phyloP scores from a whole-genome alignment of 139 green algal genomes.

The Chlamydomonas incerta region DNA sequence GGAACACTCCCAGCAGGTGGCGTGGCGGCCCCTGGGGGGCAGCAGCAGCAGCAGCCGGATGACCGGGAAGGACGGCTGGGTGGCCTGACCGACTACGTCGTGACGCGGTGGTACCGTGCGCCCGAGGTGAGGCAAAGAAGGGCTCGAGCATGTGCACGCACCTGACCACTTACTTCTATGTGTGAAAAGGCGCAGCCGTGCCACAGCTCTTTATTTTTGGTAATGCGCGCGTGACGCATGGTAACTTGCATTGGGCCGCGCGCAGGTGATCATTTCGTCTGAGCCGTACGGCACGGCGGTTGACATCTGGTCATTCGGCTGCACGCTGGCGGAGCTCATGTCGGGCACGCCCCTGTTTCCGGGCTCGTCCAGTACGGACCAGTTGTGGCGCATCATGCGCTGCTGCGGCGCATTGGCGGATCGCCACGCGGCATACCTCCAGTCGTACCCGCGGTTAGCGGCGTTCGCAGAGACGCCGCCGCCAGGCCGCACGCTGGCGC shows the following conservation, averaged over 20 bases:
- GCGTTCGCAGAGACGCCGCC: background rate
- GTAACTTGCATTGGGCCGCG: background rate
- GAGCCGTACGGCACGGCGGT: constrained; percentile 57
- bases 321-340: constrained; percentile 80
- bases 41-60: background rate
- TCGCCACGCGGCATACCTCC: constrained; percentile 43
- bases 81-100: background rate
- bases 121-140: too few species aligned
- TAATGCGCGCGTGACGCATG: too few species aligned
- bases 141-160: too few species aligned
- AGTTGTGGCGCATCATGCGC: constrained; percentile 79
- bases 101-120: constrained; percentile 11
- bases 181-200: too few species aligned
- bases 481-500: constrained; percentile 6
- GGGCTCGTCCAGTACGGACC: constrained; percentile 68
- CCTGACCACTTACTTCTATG: too few species aligned
- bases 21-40: too few species aligned
- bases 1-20: too few species aligned
- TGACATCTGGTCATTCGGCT: constrained; percentile 58
- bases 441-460: background rate
- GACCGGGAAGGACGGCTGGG: background rate
- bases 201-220: too few species aligned
- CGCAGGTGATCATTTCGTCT: background rate
- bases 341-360: constrained; percentile 82
- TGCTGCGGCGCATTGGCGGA: constrained; percentile 60